phyloP scores from a whole-genome alignment of 1,284 basidiomycete genomes.

The Melampsora americana region DNA sequence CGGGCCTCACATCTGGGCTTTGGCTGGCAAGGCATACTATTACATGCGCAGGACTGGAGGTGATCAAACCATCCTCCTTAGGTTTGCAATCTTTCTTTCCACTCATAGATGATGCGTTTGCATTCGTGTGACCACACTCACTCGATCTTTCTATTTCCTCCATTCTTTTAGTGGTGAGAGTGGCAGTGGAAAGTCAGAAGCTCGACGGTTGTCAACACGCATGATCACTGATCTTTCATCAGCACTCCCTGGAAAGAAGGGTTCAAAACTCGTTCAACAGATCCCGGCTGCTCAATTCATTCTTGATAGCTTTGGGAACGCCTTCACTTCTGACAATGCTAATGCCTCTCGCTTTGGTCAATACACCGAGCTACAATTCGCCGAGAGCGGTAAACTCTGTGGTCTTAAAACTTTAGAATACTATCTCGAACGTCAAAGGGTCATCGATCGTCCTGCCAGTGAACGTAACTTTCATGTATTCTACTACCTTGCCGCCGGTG shows the following conservation, averaged over 20 bases:
- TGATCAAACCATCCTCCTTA: slow-evolving; percentile 83
- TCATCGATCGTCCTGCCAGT: slow-evolving; percentile 66
- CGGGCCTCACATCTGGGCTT: slow-evolving; percentile 76
- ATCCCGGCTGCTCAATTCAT: slow-evolving; percentile 92
- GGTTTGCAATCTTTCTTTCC: slow-evolving; percentile 59
- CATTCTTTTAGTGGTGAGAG: slow-evolving; percentile 71
- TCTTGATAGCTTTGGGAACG: slow-evolving; percentile 83
- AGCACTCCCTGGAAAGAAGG: slow-evolving; percentile 86
- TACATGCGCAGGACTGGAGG: slow-evolving; percentile 91
- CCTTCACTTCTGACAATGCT: slow-evolving; percentile 54
- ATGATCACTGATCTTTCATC: slow-evolving; percentile 82
- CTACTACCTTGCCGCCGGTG: slow-evolving; percentile 89
- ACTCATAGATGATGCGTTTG: neutral
- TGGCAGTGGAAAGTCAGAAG: slow-evolving; percentile 88
- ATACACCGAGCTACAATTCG: slow-evolving; percentile 57
- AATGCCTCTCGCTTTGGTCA: slow-evolving; percentile 56
- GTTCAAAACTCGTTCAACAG: slow-evolving; percentile 76
- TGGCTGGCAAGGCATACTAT: slow-evolving; percentile 87
- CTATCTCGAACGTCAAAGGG: slow-evolving; percentile 84
- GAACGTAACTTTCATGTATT: slow-evolving; percentile 97
- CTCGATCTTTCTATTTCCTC: slow-evolving; percentile 13
- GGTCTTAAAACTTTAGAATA: slow-evolving; percentile 96
- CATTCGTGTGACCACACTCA: neutral
- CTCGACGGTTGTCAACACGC: slow-evolving; percentile 82
- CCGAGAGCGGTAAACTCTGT: slow-evolving; percentile 66